Conservation (phyloP, 768 basidiomycete species). For the Naganishia vishniacii region DNA sequence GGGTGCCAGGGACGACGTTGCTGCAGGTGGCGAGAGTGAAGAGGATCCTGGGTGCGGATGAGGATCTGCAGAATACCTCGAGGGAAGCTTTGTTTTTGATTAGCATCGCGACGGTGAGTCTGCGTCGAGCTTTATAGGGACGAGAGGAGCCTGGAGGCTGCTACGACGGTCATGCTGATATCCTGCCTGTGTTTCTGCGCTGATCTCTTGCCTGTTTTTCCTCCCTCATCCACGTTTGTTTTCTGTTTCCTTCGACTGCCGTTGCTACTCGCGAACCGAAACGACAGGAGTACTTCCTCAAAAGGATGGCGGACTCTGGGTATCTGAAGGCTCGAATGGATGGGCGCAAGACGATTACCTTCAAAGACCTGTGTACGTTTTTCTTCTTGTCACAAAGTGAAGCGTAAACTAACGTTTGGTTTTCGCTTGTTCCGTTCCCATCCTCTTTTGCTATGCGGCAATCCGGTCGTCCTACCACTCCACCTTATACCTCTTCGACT, state of each 20-base stretch:
- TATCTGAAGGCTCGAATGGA: slow-evolving; percentile 66
- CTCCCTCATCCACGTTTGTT: background rate
- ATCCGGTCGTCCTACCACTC: too few relatives aligned
- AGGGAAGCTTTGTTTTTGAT: slow-evolving; percentile 75
- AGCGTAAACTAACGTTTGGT: background rate
- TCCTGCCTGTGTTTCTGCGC: background rate
- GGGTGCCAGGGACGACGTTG: slow-evolving; percentile 62
- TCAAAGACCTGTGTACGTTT: slow-evolving; percentile 68
- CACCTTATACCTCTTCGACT: too few relatives aligned
- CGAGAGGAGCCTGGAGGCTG: too few relatives aligned
- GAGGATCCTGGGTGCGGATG: slow-evolving; percentile 78
- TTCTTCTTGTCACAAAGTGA: background rate
- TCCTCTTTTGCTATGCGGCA: too few relatives aligned
- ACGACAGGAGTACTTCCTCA: slow-evolving; percentile 75
- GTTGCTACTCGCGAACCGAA: background rate
- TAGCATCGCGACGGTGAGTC: slow-evolving; percentile 67
- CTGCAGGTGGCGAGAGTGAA: slow-evolving; percentile 74
- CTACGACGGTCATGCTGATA: background rate
- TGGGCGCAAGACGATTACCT: slow-evolving; percentile 67
- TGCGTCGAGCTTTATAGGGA: background rate
- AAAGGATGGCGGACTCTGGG: slow-evolving; percentile 65
- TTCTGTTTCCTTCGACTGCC: background rate
- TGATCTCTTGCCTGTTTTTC: background rate
- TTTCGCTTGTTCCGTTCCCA: too few relatives aligned
- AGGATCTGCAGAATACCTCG: slow-evolving; percentile 55